These are phyloP conservation scores for Pholiota conissans DNA, from an alignment of 768 basidiomycete species.

Conservation along the genomic window DNA sequence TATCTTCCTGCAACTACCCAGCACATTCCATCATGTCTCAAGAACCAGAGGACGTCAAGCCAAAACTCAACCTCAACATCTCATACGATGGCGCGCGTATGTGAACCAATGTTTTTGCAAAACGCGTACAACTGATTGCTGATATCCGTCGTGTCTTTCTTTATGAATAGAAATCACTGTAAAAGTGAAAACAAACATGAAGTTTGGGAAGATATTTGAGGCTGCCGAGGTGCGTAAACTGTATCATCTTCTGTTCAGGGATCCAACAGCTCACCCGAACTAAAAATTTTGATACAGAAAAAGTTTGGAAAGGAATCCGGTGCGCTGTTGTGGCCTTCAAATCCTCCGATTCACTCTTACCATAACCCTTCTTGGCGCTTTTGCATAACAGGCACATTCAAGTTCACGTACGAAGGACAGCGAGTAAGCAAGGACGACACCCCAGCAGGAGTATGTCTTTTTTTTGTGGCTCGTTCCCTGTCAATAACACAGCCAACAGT, in stretches of 20 bases:
- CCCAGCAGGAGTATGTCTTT: constrained; percentile 47
- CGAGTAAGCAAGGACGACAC: constrained; percentile 50
- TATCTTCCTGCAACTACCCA: not conserved
- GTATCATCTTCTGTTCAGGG: not conserved
- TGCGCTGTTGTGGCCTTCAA: constrained; percentile 19
- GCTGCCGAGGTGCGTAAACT: constrained; percentile 58
- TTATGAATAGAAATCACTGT: constrained; percentile 54
- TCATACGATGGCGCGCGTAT: constrained; percentile 54
- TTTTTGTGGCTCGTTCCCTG: not conserved
- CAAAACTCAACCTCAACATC: constrained; percentile 66
- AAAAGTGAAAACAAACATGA: constrained; percentile 64
- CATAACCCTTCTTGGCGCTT: not conserved
- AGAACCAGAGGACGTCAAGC: constrained; percentile 64
- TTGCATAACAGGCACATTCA: constrained; percentile 54
- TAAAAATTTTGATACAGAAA: constrained; percentile 38
- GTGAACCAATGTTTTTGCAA: constrained; percentile 15
- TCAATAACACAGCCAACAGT: constrained; percentile 27
- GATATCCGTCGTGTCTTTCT: not conserved
- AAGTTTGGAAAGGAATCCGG: constrained; percentile 59
- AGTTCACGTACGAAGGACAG: constrained; percentile 56
- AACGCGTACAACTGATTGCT: not conserved
- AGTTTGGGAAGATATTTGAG: constrained; percentile 66
- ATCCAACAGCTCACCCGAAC: not conserved
- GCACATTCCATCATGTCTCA: constrained; percentile 36
- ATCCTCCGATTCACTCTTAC: not conserved